Base-by-base conservation (phyloP, 768 basidiomycete species). In the Auricularia cornea region DNA sequence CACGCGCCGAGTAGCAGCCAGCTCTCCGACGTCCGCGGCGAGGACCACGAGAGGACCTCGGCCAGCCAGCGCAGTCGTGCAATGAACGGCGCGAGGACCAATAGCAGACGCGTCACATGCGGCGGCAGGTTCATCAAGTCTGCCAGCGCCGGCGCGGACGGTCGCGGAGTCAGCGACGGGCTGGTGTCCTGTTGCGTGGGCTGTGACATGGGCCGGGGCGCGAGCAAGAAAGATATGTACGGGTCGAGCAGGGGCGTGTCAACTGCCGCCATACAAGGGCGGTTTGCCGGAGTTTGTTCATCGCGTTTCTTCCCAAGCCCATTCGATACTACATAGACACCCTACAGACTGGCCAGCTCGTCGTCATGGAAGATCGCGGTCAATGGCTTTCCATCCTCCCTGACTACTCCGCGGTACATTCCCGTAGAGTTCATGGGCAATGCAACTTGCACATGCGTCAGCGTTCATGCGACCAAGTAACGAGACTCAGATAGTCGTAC, bases 361-460 rank as follows among this genome's bases (percentile, higher is more conserved):
- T 93, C 91, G 65, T 91, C 89, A 23, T 75, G 75, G 72, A 93
- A 92, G 60, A 92, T 90, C 12, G 90, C 91, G 0, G 87, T 89
- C 72, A 83, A 83, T 0, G 89, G 80, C 8, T 84, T 71, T 11
- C 90, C 91, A 64, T 92, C 88, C 66, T 79, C 76, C 52, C 80
- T 76, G 35, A 92, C 84, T 18, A 91, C 78, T 5, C 91, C 91
- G 31, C 91, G 81, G 70, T 91, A 92, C 91, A 93, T 93, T 8
- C 91, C 89, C 23, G 80, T 76, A 68, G 85, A 89, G 71, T 92
- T 92, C 65, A 92, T 71, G 5, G 88, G 83, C 77, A 89, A 82
- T 1, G 88, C 77, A 52, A 92, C 90, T 90, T 66, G n/a, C 40
- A 59, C 54, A 64, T 12, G 20, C 16, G 40, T 60, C 61, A 28